Percentiles rank a stretch among this genome's conserved stretches.
Evolutionary conservation across 371 early-diverging fungal species (phyloP).

Genomic region (Funneliformis caledonium): DNA sequence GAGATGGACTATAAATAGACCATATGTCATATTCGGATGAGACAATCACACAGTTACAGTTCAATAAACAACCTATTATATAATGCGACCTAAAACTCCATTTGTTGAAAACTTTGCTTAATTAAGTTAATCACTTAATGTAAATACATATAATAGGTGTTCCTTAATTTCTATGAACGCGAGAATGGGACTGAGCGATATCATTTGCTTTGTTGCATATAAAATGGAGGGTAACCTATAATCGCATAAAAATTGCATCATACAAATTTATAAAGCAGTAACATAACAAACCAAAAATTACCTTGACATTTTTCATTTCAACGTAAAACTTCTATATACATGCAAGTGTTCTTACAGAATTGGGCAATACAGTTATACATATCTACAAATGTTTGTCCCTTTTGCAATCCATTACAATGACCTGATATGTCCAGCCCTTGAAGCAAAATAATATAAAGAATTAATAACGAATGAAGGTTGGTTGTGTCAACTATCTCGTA

Average conservation of each 20-base stretch:
- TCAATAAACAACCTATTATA: no score
- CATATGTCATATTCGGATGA: slow-evolving; percentile 12
- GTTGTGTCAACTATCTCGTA: slow-evolving; percentile 28
- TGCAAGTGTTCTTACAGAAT: slow-evolving; percentile 36
- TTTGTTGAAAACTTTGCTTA: no score
- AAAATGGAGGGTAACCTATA: slow-evolving; percentile 22
- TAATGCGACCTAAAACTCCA: no score
- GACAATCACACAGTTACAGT: slow-evolving; percentile 9
- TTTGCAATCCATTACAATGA: slow-evolving; percentile 31
- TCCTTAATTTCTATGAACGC: slow-evolving; percentile 23
- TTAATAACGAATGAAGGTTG: background rate
- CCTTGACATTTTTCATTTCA: slow-evolving; percentile 25
- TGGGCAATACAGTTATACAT: slow-evolving; percentile 25
- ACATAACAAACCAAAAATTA: slow-evolving; percentile 6
- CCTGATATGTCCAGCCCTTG: slow-evolving; percentile 20
- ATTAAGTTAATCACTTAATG: no score
- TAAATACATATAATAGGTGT: background rate
- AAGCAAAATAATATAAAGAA: background rate
- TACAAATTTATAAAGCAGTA: slow-evolving; percentile 23
- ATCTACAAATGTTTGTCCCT: slow-evolving; percentile 29
- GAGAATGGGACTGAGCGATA: slow-evolving; percentile 4
- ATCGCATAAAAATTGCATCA: slow-evolving; percentile 19
- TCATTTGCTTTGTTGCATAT: slow-evolving; percentile 30
- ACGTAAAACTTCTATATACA: slow-evolving; percentile 15
- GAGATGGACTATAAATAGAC: background rate